A percentile compares a stretch with the other conserved stretches of the same genome.
Conservation (phyloP, 768 basidiomycete species). For the Collybia nuda region DNA sequence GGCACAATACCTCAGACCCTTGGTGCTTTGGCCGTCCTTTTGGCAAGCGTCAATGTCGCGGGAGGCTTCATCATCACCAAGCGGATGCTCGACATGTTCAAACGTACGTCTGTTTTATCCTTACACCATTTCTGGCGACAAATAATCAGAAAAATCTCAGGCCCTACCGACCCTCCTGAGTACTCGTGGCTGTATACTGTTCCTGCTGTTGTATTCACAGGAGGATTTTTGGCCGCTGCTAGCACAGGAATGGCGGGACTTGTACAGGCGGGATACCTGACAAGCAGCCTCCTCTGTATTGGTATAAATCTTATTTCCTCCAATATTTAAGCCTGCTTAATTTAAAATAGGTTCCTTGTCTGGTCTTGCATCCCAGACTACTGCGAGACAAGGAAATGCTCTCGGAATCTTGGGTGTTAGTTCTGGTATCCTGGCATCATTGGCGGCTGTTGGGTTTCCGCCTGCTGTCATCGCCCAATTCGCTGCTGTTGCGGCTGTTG, state of each 20-base stretch:
- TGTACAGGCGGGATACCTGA: constrained; percentile 85
- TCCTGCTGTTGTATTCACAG: constrained; percentile 80
- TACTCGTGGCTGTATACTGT: constrained; percentile 82
- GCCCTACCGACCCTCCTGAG: constrained; percentile 83
- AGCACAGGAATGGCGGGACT: constrained; percentile 84
- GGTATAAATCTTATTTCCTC: constrained; percentile 34
- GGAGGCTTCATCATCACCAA: constrained; percentile 90
- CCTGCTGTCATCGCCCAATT: constrained; percentile 76
- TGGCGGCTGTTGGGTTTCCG: constrained; percentile 82
- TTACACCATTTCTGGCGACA: background rate
- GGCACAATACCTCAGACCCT: constrained; percentile 78
- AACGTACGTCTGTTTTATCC: constrained; percentile 45
- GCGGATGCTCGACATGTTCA: constrained; percentile 93
- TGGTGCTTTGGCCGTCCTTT: constrained; percentile 80
- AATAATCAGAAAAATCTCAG: constrained; percentile 28
- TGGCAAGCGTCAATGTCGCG: constrained; percentile 86
- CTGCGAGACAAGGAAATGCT: constrained; percentile 85
- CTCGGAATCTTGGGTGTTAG: constrained; percentile 86
- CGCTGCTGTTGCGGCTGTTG: constrained; percentile 72
- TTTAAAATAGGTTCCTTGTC: constrained; percentile 64
- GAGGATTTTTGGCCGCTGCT: constrained; percentile 79
- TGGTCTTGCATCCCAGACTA: constrained; percentile 75
- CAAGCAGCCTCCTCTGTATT: constrained; percentile 86
- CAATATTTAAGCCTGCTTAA: background rate
- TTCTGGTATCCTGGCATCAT: constrained; percentile 77